Base-by-base conservation (phyloP, 1,139 yeast species). In the Debaryomyces fabryi region DNA sequence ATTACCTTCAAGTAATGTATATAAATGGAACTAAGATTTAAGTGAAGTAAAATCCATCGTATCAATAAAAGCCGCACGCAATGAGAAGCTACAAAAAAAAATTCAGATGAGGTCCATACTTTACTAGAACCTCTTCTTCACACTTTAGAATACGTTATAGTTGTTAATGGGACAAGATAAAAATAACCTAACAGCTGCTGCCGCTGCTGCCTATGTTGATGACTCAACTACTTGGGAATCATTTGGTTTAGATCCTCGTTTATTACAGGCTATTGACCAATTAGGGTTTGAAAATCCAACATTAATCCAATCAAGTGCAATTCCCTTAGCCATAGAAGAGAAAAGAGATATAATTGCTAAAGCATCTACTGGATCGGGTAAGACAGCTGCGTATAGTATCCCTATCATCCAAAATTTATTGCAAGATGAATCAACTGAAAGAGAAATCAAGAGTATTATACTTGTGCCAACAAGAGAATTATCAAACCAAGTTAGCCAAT, bases 331-430 rank as follows among this genome's bases (percentile, higher is more conserved):
- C 1, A 69, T 93, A 47, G 88, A 89, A 57, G 95, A 88, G 57
- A 86, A 85, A 60, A 82, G 91, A 68, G 96, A 90, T 63, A 85
- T 90, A 54, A 86, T 90, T 34, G 96, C 96, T 27, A 82, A 88
- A 59, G 96, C 97, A 15, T 82, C 88, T 35, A 90, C 97, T 1
- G 97, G 97, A 6, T 86, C 96, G 3, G 97, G 97, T 55, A 90
- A 90, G 65, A 90, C 97, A 0, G 87, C 87, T 20, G 96, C 96
- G 1, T 90, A 89, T 63, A 67, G 84, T 53, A 78, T 90, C 42
- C 97, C 97, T 4, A 85, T 90, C 15, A 67, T 90, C 34, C 91
- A 90, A 62, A 76, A 79, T 42, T 77, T 90, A 43, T 71, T 90
- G 49, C 66, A 70, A 21, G 68, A 70, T 29, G 59, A 56, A n/a